Evolutionary conservation across 2,329 filamentous ascomycete genomes (phyloP), one percentile per base, ranked within the genome.

Genomic region (Aureobasidium sp.): DNA sequence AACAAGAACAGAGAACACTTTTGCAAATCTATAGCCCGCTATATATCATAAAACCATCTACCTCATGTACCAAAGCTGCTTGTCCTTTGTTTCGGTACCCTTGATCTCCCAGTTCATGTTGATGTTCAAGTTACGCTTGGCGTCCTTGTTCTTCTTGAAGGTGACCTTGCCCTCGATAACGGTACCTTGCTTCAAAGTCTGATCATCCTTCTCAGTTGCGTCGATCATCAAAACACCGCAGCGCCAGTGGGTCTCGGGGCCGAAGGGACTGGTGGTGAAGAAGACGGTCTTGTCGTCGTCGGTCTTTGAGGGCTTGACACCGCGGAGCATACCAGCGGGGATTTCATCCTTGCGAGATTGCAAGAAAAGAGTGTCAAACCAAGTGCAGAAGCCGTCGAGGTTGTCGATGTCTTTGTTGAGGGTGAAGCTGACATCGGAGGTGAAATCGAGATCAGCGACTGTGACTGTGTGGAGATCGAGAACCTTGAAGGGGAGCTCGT

Each of bases 321-420:
- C 62, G n/a, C 47, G 49, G 37, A 63, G 59, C 51, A 63, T 49
- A 16, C 50, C 45, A 84, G 55, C 84, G 83, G n/a, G 78, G 78
- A 63, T 81, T 74, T 34, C 80, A 75, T 9, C 78, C 78, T 50
- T 83, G 71, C 32, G 70, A 68, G 54, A 76, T 72, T 86, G 84
- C 66, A 88, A 83, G 75, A 97, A 97, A 79, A 94, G 94, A 29
- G 88, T 93, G 73, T 97, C 93, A 72, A 97, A 97, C 90, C 92
- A 97, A 67, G 96, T 82, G 14, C 91, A 81, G 73, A 91, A 96
- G 5, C 90, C 93, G 70, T 97, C 91, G n/a, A 97, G 77, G 1
- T 80, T 77, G 63, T 89, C 85, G 61, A 87, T 78, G 64, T 88
- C 82, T 48, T 81, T 76, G 1, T 78, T 81, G 6, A 94, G 70